These are phyloP conservation scores for Cutaneotrichosporon dermatis DNA, from an alignment of 1,284 basidiomycete species.

Conservation along the genomic window DNA sequence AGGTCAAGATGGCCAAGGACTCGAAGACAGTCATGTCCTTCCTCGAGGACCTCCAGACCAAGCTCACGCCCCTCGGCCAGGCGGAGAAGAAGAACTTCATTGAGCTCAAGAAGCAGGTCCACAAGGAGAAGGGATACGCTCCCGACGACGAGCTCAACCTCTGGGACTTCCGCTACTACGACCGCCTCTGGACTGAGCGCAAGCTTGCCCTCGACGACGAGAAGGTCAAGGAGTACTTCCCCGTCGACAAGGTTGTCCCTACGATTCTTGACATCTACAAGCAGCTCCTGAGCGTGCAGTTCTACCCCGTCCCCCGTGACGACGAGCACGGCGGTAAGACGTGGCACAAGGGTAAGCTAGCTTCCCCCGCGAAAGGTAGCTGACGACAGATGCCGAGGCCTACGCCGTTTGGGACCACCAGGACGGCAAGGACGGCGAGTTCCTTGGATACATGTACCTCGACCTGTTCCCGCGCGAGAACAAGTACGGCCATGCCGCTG, in stretches of 20 bases:
- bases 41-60: conserved; percentile 18
- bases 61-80: conserved; percentile 18
- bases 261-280: conserved; percentile 24
- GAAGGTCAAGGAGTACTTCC: conserved; percentile 26
- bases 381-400: conserved; percentile 12
- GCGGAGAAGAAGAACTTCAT: conserved; percentile 18
- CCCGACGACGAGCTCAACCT: conserved; percentile 18
- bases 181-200: conserved; percentile 22
- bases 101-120: conserved; percentile 18
- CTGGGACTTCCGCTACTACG: conserved; percentile 26
- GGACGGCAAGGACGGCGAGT: conserved; percentile 57
- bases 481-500: conserved; percentile 81
- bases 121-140: conserved; percentile 12
- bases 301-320: conserved; percentile 17
- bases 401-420: conserved; percentile 37
- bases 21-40: conserved; percentile 16
- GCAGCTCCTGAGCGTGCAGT: conserved; percentile 19
- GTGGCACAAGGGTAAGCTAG: conserved; percentile 14
- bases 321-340: conserved; percentile 13
- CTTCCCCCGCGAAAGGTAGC: no score
- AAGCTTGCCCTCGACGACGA: conserved; percentile 22
- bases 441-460: conserved; percentile 71
- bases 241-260: conserved; percentile 22
- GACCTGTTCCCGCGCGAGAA: conserved; percentile 80
- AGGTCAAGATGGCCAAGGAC: conserved; percentile 25